Evolutionary conservation across 129 eudicot species (phyloP), one percentile per base, ranked within the genome.

Genomic region (Arctium lappa): DNA sequence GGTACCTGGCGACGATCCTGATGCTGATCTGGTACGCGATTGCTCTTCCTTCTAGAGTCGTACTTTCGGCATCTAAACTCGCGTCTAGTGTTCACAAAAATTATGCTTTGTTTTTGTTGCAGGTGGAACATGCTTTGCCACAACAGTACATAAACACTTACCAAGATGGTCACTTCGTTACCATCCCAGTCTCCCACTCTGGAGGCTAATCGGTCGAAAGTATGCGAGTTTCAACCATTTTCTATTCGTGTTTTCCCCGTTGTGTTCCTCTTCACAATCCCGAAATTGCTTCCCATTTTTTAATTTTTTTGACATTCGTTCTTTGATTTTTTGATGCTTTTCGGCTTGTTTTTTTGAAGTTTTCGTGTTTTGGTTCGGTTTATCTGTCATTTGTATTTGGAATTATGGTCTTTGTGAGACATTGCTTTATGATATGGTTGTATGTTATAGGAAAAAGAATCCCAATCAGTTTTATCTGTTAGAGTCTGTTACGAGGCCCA

Each of bases 101-200:
- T 75, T 29, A 39, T 78, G 74, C 31, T 2, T 53, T n/a, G 60
- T 50, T 66, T 48, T 33, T 68, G 33, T 86, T 85, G 81, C 87
- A 96, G 99, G 93, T 73, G 69, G 98, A 96, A 86, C 97, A 96
- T 84, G 81, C 97, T 74, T 82, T 96, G 85, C 99, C 99, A 27
- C 95, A 96, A 60, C 99, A 96, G 76, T 93, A 78, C 78, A 81
- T 90, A 63, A 97, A 96, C 82, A 83, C 79, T 13, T 93, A 81
- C 87, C 85, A 91, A 86, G 95, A 93, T 81, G 92, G 92, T 37
- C 92, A 90, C 50, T 96, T 96, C 74, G 89, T 93, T 34, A 93
- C 98, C 4, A 91, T 88, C 78, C 95, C 99, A 0, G 91, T 90
- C 73, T 88, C 97, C 22, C 99, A 96, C 90, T 96, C 99, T 79